Evolutionary conservation across 768 basidiomycete species (phyloP), one percentile per base, ranked within the genome.

Genomic region (Amanita rimosa): DNA sequence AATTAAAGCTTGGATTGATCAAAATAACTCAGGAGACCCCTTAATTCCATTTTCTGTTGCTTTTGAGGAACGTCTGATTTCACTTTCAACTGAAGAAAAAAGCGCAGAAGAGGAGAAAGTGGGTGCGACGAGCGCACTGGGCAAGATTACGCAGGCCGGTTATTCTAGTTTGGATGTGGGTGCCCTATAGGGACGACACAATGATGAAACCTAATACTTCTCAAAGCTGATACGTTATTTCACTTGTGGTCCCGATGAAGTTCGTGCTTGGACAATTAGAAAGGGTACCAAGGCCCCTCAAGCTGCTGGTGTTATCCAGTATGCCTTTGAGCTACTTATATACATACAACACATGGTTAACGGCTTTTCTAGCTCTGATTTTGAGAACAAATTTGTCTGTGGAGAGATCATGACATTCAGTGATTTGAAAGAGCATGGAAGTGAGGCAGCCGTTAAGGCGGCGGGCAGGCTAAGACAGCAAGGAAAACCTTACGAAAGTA

Each of bases 271-370:
- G 96, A 98, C 94, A 1, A 91, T 99, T 60, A 75, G 94, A 51
- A 81, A 79, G 51, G 93, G 91, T 17, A 94, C 85, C 22, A 96
- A 93, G 63, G 95, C 96, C 1, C 96, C 95, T 2, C 87, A 92
- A 62, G 96, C 96, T 6, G 96, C 96, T 34, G 96, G 96, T 65
- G 92, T 98, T 55, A 98, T 98, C 60, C 95, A 98, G 85, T 91
- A 60, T 44, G 85, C 72, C 10, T 24, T 29, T 16, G 8, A 35
- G 6, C 1, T 6, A 44, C 8, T 14, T 37, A 44, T 36, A 6
- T 33, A 44, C 35, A 6, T 33, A 17, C 38, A 36, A n/a, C 29
- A 6, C 35, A 44, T 9, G 14, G 34, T 41, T 19, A 47, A 36
- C 35, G 38, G 3, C 44, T 43, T 19, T 6, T 33, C 14, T 52